Evolutionary conservation across 2,329 filamentous ascomycete species (phyloP).

Genomic region (Clarireedia monteithiana): DNA sequence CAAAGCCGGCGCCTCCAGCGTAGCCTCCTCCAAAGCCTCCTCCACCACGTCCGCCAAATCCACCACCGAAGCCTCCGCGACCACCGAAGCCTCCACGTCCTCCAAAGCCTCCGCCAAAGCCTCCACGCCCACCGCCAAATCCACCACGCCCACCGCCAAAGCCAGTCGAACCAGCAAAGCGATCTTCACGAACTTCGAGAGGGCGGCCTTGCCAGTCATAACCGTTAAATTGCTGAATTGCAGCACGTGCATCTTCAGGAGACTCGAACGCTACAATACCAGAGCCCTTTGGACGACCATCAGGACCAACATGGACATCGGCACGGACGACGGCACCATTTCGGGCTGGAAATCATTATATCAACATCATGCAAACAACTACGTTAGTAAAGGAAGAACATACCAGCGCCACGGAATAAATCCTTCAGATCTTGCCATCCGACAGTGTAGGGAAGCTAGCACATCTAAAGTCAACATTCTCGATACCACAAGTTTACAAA

Average conservation of each 20-base stretch:
- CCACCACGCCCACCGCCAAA: slow-evolving; percentile 34
- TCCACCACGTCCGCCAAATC: slow-evolving; percentile 32
- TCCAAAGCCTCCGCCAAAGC: slow-evolving; percentile 43
- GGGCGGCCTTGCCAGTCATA: slow-evolving; percentile 96
- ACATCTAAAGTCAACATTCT: slow-evolving; percentile 32
- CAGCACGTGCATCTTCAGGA: slow-evolving; percentile 87
- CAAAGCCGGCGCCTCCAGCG: slow-evolving; percentile 38
- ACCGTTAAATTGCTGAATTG: slow-evolving; percentile 95
- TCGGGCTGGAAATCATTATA: slow-evolving; percentile 36
- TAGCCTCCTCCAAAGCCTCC: slow-evolving; percentile 44
- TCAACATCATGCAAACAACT: slow-evolving; percentile 20
- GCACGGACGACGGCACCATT: slow-evolving; percentile 82
- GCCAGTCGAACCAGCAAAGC: slow-evolving; percentile 64
- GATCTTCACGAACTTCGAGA: slow-evolving; percentile 92
- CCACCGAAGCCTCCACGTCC: slow-evolving; percentile 52
- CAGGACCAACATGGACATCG: slow-evolving; percentile 86
- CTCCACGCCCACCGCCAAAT: slow-evolving; percentile 35
- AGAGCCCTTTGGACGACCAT: slow-evolving; percentile 91
- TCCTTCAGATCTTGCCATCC: slow-evolving; percentile 99
- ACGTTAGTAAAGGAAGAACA: slow-evolving; percentile 36
- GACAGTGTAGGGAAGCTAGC: slow-evolving; percentile 88
- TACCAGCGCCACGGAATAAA: slow-evolving; percentile 95
- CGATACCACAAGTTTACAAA: slow-evolving; percentile 24
- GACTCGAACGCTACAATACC: slow-evolving; percentile 96
- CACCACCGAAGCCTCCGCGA: slow-evolving; percentile 46